Percentiles rank a stretch among this genome's conserved stretches.
phyloP scores from a whole-genome alignment of 805 yeast species.

The Yamadazyma nakazawae region DNA sequence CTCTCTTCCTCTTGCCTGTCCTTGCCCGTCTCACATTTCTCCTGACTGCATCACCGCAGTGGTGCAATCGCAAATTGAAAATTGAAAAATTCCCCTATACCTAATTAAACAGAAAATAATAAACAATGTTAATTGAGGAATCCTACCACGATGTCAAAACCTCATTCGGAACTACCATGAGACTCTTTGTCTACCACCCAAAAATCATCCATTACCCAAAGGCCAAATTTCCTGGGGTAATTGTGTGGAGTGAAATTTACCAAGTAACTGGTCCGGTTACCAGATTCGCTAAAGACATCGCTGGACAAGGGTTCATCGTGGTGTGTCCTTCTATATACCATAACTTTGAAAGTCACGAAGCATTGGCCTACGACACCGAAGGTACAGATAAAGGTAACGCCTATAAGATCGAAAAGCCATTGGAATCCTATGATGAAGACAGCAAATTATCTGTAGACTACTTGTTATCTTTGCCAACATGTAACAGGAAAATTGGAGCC shows the following conservation, averaged over 20 bases:
- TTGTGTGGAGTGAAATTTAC: constrained; percentile 76
- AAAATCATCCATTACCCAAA: constrained; percentile 68
- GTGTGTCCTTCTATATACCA: constrained; percentile 81
- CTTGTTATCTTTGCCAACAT: constrained; percentile 53
- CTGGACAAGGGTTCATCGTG: constrained; percentile 74
- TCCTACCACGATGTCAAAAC: constrained; percentile 61
- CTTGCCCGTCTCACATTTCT: no score
- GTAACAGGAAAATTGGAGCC: constrained; percentile 72
- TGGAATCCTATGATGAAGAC: constrained; percentile 76
- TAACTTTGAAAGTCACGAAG: constrained; percentile 60
- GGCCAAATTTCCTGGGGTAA: constrained; percentile 78
- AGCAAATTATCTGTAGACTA: constrained; percentile 61
- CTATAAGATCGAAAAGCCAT: constrained; percentile 63
- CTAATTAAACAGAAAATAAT: background rate
- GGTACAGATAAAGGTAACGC: constrained; percentile 76
- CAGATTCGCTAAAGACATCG: constrained; percentile 73
- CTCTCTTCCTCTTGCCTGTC: background rate
- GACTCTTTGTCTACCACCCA: constrained; percentile 67
- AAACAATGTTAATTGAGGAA: constrained; percentile 64
- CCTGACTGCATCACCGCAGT: background rate
- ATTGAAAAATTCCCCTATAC: background rate
- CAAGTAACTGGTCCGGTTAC: constrained; percentile 82
- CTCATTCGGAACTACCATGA: constrained; percentile 61
- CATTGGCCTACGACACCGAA: constrained; percentile 64
- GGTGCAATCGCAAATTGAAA: background rate